A percentile compares a stretch with the other conserved stretches of the same genome.
phyloP scores from a whole-genome alignment of 2,329 filamentous ascomycete genomes.

The Elsinoe australis region DNA sequence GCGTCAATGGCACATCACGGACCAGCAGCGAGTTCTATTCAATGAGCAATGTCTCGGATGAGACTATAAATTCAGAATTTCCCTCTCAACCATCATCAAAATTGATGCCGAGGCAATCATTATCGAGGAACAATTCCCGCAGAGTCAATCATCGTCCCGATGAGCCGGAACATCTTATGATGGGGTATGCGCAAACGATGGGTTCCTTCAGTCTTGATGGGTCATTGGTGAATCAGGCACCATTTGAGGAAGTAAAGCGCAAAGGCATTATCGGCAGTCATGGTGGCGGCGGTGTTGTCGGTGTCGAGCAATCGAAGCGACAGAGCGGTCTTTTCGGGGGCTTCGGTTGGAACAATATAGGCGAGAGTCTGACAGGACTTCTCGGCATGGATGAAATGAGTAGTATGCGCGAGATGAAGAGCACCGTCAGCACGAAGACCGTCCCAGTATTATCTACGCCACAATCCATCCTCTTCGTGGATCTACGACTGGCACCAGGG shows the following conservation, averaged over 20 bases:
- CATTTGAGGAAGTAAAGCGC: constrained; percentile 92
- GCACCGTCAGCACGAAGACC: constrained; percentile 73
- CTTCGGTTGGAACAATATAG: constrained; percentile 81
- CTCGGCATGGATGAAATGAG: constrained; percentile 82
- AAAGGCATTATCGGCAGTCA: constrained; percentile 86
- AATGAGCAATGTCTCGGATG: constrained; percentile 86
- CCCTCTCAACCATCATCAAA: constrained; percentile 39
- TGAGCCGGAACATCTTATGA: constrained; percentile 75
- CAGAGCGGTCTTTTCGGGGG: constrained; percentile 73
- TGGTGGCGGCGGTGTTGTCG: constrained; percentile 72
- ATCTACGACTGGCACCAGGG: constrained; percentile 76
- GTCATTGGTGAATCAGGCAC: constrained; percentile 77
- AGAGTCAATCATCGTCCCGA: constrained; percentile 36
- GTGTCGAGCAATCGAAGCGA: constrained; percentile 65
- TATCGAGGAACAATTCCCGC: constrained; percentile 30
- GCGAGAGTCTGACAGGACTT: constrained; percentile 78
- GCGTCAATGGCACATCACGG: constrained; percentile 68
- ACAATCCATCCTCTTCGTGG: constrained; percentile 92
- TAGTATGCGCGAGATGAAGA: constrained; percentile 92
- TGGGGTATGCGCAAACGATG: constrained; percentile 93
- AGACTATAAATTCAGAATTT: constrained; percentile 78
- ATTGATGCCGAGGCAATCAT: constrained; percentile 44
- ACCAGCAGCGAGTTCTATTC: constrained; percentile 95
- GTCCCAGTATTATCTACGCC: constrained; percentile 90
- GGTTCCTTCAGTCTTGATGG: constrained; percentile 89